Evolutionary conservation across 805 yeast species (phyloP).

Genomic region (Zygosaccharomyces siamensis): DNA sequence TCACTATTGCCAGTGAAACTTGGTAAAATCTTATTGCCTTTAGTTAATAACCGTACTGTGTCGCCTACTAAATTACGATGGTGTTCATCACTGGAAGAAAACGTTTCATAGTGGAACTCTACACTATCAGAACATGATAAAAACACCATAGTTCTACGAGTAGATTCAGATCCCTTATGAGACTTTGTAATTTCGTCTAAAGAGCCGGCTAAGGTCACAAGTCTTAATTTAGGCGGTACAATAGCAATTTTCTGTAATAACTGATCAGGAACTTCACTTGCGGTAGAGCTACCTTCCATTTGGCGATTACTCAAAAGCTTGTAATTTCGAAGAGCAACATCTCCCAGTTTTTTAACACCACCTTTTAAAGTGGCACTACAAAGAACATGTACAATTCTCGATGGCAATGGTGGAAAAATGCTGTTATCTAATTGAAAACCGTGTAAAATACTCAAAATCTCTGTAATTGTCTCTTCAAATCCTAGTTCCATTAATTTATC

Average conservation of each 20-base stretch:
- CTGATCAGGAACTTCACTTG: slow-evolving; percentile 77
- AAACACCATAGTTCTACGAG: slow-evolving; percentile 68
- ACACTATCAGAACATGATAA: slow-evolving; percentile 96
- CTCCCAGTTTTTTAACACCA: slow-evolving; percentile 75
- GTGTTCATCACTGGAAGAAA: slow-evolving; percentile 51
- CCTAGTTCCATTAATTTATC: slow-evolving; percentile 94
- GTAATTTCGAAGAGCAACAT: slow-evolving; percentile 67
- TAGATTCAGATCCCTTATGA: slow-evolving; percentile 27
- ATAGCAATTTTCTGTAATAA: slow-evolving; percentile 72
- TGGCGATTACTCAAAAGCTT: slow-evolving; percentile 51
- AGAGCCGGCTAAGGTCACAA: slow-evolving; percentile 71
- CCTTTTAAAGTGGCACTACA: slow-evolving; percentile 94
- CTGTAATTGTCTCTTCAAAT: slow-evolving; percentile 85
- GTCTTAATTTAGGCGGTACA: slow-evolving; percentile 87
- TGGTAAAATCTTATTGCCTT: slow-evolving; percentile 30
- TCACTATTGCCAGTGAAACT: slow-evolving; percentile 33
- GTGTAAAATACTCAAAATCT: slow-evolving; percentile 60
- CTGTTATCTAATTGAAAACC: slow-evolving; percentile 37
- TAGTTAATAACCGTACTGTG: slow-evolving; percentile 31
- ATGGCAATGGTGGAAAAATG: slow-evolving; percentile 57
- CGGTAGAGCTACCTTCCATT: slow-evolving; percentile 21
- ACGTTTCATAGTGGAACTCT: slow-evolving; percentile 78
- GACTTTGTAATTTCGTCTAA: slow-evolving; percentile 46
- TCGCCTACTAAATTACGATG: slow-evolving; percentile 35
- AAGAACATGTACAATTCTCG: slow-evolving; percentile 65